A percentile compares a stretch with the other conserved stretches of the same genome.
Conservation (phyloP, 345 rosid genomes). For the Iberis pinnata region DNA sequence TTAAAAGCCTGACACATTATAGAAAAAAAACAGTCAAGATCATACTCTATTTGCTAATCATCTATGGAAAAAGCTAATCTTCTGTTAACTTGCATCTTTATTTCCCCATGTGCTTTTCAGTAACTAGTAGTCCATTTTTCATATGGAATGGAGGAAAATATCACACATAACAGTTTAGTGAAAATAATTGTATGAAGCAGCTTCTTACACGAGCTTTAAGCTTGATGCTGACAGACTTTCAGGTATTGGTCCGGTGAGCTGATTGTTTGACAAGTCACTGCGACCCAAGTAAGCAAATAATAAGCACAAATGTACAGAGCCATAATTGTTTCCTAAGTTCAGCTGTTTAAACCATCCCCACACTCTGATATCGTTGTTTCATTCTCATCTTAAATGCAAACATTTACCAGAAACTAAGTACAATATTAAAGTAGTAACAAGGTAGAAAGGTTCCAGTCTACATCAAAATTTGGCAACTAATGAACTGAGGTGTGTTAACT, state of each 20-base stretch:
- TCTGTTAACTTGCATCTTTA: background rate
- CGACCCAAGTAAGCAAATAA: conserved; percentile 17
- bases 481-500: conserved; percentile 30
- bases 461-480: background rate
- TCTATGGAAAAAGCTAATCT: background rate
- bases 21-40: background rate
- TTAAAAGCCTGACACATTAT: conserved; percentile 50
- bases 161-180: background rate
- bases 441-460: background rate
- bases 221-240: conserved; percentile 62
- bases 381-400: too few relatives aligned
- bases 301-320: conserved; percentile 6
- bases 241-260: conserved; percentile 75
- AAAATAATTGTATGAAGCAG: background rate
- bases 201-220: conserved; percentile 64
- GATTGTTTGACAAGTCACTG: conserved; percentile 87
- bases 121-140: background rate
- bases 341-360: background rate
- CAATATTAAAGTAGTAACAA: background rate
- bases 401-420: too few relatives aligned
- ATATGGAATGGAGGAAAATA: background rate
- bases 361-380: background rate
- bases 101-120: background rate
- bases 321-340: background rate
- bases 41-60: too few relatives aligned